Evolutionary conservation across 2,329 filamentous ascomycete species (phyloP).

Genomic region (Metarhizium brunneum): DNA sequence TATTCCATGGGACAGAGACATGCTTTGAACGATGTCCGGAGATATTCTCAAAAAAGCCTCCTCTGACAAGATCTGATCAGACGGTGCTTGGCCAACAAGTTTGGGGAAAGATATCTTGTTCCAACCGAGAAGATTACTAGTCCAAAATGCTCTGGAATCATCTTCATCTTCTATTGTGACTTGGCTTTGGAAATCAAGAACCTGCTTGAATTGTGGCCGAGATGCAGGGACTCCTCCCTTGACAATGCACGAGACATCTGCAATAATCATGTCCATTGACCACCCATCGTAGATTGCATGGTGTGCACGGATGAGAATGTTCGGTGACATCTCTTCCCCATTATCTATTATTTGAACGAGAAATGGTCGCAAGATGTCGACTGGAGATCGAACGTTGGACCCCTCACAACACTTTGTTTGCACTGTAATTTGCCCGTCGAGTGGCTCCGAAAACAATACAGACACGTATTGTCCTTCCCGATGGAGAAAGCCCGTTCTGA

Average conservation of each 20-base stretch:
- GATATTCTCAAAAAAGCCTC: constrained; percentile 11
- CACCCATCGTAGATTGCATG: constrained; percentile 91
- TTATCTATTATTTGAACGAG: constrained; percentile 42
- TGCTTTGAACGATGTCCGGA: constrained; percentile 14
- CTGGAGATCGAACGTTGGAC: constrained; percentile 28
- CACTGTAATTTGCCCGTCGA: constrained; percentile 31
- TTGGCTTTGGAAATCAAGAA: constrained; percentile 42
- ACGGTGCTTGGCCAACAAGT: constrained; percentile 13
- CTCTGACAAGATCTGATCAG: constrained; percentile 9
- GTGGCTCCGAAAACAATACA: constrained; percentile 48
- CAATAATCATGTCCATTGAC: constrained; percentile 68
- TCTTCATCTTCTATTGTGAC: constrained; percentile 21
- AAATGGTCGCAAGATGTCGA: constrained; percentile 46
- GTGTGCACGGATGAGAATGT: constrained; percentile 53
- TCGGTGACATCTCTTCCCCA: constrained; percentile 12
- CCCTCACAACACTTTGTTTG: constrained; percentile 24
- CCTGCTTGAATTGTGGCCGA: constrained; percentile 50
- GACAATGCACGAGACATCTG: constrained; percentile 52
- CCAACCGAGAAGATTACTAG: constrained; percentile 49
- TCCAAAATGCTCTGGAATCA: constrained; percentile 57
- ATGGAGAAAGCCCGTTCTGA: constrained; percentile 66
- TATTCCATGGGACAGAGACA: constrained; percentile 33
- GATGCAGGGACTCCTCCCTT: constrained; percentile 12
- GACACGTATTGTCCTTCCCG: constrained; percentile 26
- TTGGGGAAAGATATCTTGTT: constrained; percentile 48